Conservation (phyloP, 129 eudicot genomes). For the Sambucus nigra region DNA sequence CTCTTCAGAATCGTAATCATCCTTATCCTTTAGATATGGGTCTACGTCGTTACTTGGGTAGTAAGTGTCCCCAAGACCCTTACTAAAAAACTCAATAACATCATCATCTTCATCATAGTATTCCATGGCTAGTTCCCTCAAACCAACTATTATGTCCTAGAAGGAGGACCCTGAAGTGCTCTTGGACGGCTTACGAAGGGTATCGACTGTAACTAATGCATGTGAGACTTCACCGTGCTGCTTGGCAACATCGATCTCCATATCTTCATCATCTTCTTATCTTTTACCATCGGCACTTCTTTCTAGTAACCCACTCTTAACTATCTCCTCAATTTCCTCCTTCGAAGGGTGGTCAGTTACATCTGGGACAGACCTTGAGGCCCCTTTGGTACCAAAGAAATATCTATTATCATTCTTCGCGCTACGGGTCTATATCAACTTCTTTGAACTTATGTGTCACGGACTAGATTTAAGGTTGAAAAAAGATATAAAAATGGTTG, state of each 20-base stretch:
- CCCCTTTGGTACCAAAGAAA: slow-evolving; percentile 95
- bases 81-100: slow-evolving; percentile 74
- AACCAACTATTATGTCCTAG: slow-evolving; percentile 44
- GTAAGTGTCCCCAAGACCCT: slow-evolving; percentile 50
- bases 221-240: slow-evolving; percentile 56
- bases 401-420: slow-evolving; percentile 62
- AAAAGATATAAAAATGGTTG: no score
- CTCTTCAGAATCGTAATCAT: slow-evolving; percentile 83
- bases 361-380: slow-evolving; percentile 50
- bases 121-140: slow-evolving; percentile 79
- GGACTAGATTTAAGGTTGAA: no score
- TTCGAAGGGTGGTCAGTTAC: slow-evolving; percentile 80
- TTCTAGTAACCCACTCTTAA: slow-evolving; percentile 34
- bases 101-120: slow-evolving; percentile 82
- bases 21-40: slow-evolving; percentile 66
- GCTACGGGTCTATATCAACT: slow-evolving; percentile 17
- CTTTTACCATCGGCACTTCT: slow-evolving; percentile 41
- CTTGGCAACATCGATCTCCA: slow-evolving; percentile 33
- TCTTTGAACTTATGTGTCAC: no score
- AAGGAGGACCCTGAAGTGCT: slow-evolving; percentile 27
- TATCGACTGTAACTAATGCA: slow-evolving; percentile 77
- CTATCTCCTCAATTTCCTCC: slow-evolving; percentile 71
- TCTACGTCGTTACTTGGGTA: slow-evolving; percentile 74
- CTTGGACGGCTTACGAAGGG: slow-evolving; percentile 59
- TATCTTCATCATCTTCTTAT: slow-evolving; percentile 49